phyloP scores from a whole-genome alignment of 108 stramenopile species.

The Skeletonema tropicum region DNA sequence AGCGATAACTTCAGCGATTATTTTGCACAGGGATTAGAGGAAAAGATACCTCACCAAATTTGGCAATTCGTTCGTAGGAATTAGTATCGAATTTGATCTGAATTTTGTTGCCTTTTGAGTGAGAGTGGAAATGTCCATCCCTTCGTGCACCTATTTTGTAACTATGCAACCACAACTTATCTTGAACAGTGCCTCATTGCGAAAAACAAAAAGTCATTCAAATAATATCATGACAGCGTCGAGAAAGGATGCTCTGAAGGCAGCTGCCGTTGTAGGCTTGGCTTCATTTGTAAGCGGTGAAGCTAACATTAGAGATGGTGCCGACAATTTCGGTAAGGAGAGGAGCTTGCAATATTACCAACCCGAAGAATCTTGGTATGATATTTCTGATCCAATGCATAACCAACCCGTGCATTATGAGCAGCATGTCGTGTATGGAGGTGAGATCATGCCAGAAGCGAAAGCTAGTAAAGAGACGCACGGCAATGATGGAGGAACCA shows the following conservation, averaged over 20 bases:
- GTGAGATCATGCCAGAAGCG: not conserved
- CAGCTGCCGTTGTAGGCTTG: not conserved
- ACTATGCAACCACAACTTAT: not conserved
- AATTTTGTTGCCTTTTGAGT: not conserved
- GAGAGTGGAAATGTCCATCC: not conserved
- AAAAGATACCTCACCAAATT: not conserved
- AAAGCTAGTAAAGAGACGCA: not conserved
- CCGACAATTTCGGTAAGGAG: not conserved
- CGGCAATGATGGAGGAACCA: not conserved
- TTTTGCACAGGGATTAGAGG: too few relatives aligned
- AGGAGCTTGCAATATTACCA: not conserved
- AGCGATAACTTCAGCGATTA: too few relatives aligned
- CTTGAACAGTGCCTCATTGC: not conserved
- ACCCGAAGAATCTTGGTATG: not conserved
- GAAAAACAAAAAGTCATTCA: not conserved
- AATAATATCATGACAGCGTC: not conserved
- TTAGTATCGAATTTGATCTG: not conserved
- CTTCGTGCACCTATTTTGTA: not conserved
- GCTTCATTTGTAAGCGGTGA: slow-evolving; percentile 2
- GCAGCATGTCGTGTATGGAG: not conserved
- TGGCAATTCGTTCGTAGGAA: not conserved
- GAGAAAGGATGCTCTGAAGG: slow-evolving; percentile 7
- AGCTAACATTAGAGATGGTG: not conserved
- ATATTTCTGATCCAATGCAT: not conserved
- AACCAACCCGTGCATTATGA: not conserved